phyloP scores from a whole-genome alignment of 108 stramenopile genomes.

The Licmophora abbreviata region DNA sequence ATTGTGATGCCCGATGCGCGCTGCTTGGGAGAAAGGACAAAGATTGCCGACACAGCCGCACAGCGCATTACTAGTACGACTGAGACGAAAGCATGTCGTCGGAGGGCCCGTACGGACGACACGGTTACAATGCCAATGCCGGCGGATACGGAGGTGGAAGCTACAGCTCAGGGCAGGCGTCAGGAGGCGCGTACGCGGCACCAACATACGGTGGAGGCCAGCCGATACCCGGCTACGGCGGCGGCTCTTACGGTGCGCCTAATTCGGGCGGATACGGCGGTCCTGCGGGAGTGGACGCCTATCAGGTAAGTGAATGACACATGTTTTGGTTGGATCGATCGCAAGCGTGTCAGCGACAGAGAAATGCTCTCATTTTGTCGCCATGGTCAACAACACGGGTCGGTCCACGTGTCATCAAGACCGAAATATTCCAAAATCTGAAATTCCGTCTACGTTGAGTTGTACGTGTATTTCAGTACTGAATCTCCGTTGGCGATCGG shows the following conservation, averaged over 20 bases:
- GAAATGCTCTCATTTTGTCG: not conserved
- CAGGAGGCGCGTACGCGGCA: conserved; percentile 37
- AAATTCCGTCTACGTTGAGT: too few species aligned
- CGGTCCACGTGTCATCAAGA: too few species aligned
- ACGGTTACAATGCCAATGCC: conserved; percentile 54
- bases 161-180: conserved; percentile 9
- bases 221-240: conserved; percentile 17
- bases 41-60: too few species aligned
- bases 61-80: too few species aligned
- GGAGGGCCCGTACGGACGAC: conserved; percentile 77
- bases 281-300: conserved; percentile 14
- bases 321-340: not conserved
- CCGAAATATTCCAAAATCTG: too few species aligned
- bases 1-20: too few species aligned
- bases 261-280: conserved; percentile 36
- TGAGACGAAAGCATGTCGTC: conserved; percentile 46
- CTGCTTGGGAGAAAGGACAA: too few species aligned
- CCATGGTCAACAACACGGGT: not conserved
- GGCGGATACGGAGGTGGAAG: conserved; percentile 37
- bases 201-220: conserved; percentile 29
- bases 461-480: too few species aligned
- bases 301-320: not conserved
- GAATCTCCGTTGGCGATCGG: too few species aligned
- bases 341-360: not conserved
- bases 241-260: conserved; percentile 29